A percentile compares a stretch with the other conserved stretches of the same genome.
phyloP scores from a whole-genome alignment of 106 monocot genomes.

The Allium sativum region DNA sequence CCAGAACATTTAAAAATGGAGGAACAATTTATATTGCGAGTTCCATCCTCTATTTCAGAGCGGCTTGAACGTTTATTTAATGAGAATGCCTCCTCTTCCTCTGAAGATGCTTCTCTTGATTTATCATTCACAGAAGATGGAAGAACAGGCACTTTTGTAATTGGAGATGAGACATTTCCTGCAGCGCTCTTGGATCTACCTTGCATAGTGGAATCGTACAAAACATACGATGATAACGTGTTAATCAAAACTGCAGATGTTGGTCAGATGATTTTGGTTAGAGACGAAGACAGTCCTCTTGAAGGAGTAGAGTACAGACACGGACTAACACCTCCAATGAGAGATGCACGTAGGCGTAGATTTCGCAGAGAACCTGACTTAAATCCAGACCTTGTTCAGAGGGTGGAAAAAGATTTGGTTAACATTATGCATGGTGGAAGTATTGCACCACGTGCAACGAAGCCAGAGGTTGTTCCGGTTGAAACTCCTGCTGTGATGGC shows the following conservation, averaged over 20 bases:
- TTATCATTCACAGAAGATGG: constrained; percentile 94
- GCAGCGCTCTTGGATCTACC: constrained; percentile 93
- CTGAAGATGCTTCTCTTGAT: constrained; percentile 59
- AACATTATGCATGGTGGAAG: constrained; percentile 48
- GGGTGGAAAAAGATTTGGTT: constrained; percentile 68
- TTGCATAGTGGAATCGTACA: constrained; percentile 79
- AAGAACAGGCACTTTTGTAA: constrained; percentile 64
- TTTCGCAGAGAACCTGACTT: constrained; percentile 93
- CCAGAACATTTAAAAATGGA: constrained; percentile 43
- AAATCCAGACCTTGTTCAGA: constrained; percentile 82
- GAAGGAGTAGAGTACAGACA: constrained; percentile 88
- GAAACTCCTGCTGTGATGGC: too few species aligned
- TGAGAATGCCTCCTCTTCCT: constrained; percentile 43
- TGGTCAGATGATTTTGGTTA: constrained; percentile 89
- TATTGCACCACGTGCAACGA: too few species aligned
- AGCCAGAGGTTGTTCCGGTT: too few species aligned
- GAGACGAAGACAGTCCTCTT: constrained; percentile 74
- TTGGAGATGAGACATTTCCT: constrained; percentile 72
- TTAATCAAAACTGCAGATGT: constrained; percentile 86
- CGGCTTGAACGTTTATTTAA: constrained; percentile 67
- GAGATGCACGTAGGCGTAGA: constrained; percentile 74
- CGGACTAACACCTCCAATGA: constrained; percentile 95
- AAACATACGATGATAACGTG: constrained; percentile 87
- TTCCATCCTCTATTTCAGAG: constrained; percentile 76
- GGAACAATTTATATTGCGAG: constrained; percentile 86